Percentiles rank a stretch among this genome's conserved stretches.
phyloP scores from a whole-genome alignment of 495 filamentous ascomycete species.

The Lophiotrema nucula region DNA sequence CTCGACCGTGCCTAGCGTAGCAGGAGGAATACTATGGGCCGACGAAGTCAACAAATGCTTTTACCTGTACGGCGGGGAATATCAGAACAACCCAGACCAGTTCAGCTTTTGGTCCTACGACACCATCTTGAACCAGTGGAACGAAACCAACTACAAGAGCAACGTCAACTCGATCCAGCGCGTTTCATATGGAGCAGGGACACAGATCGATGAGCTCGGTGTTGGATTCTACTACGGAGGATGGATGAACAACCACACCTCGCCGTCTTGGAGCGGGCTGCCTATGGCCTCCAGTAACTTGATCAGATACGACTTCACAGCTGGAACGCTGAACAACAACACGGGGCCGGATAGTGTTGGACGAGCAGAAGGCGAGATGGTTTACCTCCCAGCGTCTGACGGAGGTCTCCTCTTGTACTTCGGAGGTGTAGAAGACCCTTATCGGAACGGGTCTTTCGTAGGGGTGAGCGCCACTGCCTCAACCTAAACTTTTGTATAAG shows the following conservation, averaged over 20 bases:
- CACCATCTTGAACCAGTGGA: constrained; percentile 48
- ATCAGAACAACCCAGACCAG: constrained; percentile 39
- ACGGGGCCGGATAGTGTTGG: constrained; percentile 47
- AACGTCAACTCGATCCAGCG: constrained; percentile 35
- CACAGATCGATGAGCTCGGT: constrained; percentile 39
- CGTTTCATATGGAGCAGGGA: constrained; percentile 42
- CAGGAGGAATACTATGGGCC: constrained; percentile 51
- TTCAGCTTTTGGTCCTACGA: constrained; percentile 49
- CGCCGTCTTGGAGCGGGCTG: constrained; percentile 46
- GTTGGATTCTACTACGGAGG: constrained; percentile 51
- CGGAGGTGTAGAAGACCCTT: constrained; percentile 47
- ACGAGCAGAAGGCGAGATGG: constrained; percentile 49
- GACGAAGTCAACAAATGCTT: constrained; percentile 54
- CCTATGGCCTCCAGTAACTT: constrained; percentile 43
- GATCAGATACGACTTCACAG: constrained; percentile 49
- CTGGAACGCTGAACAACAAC: constrained; percentile 44
- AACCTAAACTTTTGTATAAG: neutral
- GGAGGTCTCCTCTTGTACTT: constrained; percentile 54
- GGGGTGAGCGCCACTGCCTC: constrained; percentile 19
- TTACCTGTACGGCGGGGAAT: constrained; percentile 55
- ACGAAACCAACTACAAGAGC: constrained; percentile 29
- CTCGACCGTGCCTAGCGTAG: constrained; percentile 44
- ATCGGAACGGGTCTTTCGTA: constrained; percentile 32
- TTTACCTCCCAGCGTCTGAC: constrained; percentile 54
- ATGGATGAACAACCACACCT: constrained; percentile 48